Evolutionary conservation across 1,139 yeast genomes (phyloP).

Genomic region (Magnusiomyces magnusii): DNA sequence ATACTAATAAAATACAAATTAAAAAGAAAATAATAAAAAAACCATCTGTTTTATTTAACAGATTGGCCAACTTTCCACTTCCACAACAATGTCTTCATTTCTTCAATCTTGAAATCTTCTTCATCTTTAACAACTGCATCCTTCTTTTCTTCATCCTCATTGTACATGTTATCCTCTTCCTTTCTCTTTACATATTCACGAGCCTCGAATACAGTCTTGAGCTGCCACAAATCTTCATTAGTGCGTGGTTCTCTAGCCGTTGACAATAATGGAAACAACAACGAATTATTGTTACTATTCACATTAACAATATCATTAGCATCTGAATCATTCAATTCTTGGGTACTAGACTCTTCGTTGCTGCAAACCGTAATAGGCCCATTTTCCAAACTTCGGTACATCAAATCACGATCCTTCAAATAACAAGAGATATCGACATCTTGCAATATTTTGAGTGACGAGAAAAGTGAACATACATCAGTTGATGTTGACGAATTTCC

Average conservation of each 20-base stretch:
- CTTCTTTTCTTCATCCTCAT: neutral
- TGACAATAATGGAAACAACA: neutral
- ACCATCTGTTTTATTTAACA: constrained; percentile 23
- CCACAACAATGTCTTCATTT: constrained; percentile 14
- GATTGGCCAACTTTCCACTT: constrained; percentile 48
- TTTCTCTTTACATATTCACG: neutral
- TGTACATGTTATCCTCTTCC: neutral
- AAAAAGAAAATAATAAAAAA: neutral
- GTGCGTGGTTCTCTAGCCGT: neutral
- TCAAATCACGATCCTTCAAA: neutral
- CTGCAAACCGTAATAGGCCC: neutral
- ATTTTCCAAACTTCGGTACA: neutral
- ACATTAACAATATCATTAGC: neutral
- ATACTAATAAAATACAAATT: neutral
- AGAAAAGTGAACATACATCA: neutral
- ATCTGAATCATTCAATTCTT: neutral
- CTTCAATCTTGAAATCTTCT: constrained; percentile 11
- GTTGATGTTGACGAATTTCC: neutral
- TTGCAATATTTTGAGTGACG: neutral
- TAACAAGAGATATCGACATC: neutral
- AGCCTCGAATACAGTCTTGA: neutral
- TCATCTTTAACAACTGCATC: neutral
- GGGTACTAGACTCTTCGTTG: neutral
- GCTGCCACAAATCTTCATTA: constrained; percentile 7
- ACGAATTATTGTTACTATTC: neutral